Evolutionary conservation across 2,329 filamentous ascomycete genomes (phyloP), one percentile per base, ranked within the genome.

Genomic region (Parafenestella ontariensis): DNA sequence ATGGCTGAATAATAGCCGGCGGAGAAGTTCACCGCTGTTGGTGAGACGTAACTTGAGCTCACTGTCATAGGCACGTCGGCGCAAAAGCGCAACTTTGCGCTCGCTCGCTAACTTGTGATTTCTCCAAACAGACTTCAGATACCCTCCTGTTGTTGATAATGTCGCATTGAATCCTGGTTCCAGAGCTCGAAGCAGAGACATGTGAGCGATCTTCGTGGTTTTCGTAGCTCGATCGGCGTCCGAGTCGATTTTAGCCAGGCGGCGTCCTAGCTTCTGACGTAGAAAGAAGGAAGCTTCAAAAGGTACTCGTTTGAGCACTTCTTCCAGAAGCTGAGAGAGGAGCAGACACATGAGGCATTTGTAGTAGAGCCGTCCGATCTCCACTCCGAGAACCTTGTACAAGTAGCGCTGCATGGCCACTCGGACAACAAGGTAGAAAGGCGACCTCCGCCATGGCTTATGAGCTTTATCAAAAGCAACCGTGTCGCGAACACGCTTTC

Each of bases 401-500:
- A 89, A 75, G 7, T 82, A 77, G 0, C 86, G 79, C 44, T 86
- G 81, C 1, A 85, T 62, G 0, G 80, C 77, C 1, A 90, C 85
- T 0, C 87, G 83, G 4, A 90, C 69, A 0, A 86, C 74, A 0
- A 91, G 80, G 83, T 87, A 91, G 46, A 83, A 80, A 0, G 88
- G 81, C 1, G 81, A 82, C 33, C 89, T 77, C 17, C 88, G 78
- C 87, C 88, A 91, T 0, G 87, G 87, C 0, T 77, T 66, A 1
- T 79, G 70, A 0, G 79, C 76, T 0, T 80, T 66, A 0, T 73
- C 65, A 67, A 84, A 81, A 11, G 78, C 79, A 0, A 89, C 81
- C n/a, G 89, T 86, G 45, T 90, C 88, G 0, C 85, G 79, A 0
- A 89, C 80, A 2, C 82, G 77, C 65, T 91, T 91, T 0, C 76